Evolutionary conservation across 2,329 filamentous ascomycete genomes (phyloP).

Genomic region (Paecilomyces fulvus): DNA sequence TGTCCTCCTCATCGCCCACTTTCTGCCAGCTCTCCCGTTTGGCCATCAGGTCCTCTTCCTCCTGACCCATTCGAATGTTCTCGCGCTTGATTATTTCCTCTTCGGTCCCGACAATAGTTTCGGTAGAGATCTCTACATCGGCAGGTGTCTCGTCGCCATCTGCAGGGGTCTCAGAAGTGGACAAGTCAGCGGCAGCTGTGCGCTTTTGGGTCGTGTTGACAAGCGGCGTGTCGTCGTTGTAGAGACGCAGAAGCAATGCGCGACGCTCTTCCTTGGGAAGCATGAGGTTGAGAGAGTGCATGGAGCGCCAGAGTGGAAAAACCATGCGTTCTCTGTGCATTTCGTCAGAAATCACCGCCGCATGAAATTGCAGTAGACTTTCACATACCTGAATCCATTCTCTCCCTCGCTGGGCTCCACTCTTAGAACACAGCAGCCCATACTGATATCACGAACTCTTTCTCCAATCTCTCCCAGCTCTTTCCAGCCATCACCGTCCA

Average conservation of each 20-base stretch:
- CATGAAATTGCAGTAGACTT: background rate
- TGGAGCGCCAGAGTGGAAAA: conserved; percentile 86
- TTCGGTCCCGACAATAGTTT: conserved; percentile 18
- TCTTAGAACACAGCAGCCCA: conserved; percentile 87
- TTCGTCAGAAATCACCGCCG: conserved; percentile 11
- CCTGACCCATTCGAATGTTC: conserved; percentile 30
- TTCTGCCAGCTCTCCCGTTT: conserved; percentile 36
- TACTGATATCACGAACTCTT: conserved; percentile 65
- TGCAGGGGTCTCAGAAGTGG: conserved; percentile 9
- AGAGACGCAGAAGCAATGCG: conserved; percentile 85
- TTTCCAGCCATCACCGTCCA: conserved; percentile 65
- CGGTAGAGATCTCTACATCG: background rate
- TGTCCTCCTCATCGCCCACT: conserved; percentile 38
- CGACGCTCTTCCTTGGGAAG: conserved; percentile 92
- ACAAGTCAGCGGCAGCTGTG: conserved; percentile 6
- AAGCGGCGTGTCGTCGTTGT: conserved; percentile 78
- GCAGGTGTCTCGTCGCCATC: conserved; percentile 5
- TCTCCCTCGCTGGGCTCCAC: conserved; percentile 63
- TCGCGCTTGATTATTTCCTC: conserved; percentile 30
- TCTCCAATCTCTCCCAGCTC: conserved; percentile 81
- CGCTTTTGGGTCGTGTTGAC: conserved; percentile 50
- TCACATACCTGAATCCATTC: conserved; percentile 46
- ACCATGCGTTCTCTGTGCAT: conserved; percentile 63
- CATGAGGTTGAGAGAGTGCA: conserved; percentile 92
- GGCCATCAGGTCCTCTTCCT: conserved; percentile 34